Evolutionary conservation across 768 basidiomycete genomes (phyloP).

Genomic region (Lepiota subincarnata): DNA sequence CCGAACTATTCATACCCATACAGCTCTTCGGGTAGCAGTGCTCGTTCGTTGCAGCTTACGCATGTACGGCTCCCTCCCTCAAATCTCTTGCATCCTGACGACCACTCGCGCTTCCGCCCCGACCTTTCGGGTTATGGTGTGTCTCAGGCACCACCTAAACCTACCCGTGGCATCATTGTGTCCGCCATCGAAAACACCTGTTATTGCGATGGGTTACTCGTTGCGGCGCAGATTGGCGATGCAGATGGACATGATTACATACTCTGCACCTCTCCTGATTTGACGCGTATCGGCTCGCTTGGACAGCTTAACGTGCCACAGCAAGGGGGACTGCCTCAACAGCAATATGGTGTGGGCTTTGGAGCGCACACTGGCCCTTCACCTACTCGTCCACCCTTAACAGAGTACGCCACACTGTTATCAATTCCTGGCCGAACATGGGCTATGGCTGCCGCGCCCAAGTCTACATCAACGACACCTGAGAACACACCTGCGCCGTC

Average conservation of each 20-base stretch:
- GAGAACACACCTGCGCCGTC: slow-evolving; percentile 46
- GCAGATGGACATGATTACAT: slow-evolving; percentile 70
- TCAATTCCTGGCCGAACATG: slow-evolving; percentile 80
- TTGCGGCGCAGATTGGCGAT: slow-evolving; percentile 74
- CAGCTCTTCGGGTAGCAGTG: slow-evolving; percentile 27
- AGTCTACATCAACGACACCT: slow-evolving; percentile 22
- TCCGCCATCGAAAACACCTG: slow-evolving; percentile 58
- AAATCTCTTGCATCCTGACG: slow-evolving; percentile 75
- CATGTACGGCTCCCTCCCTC: slow-evolving; percentile 80
- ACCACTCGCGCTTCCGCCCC: slow-evolving; percentile 51
- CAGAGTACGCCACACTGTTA: slow-evolving; percentile 75
- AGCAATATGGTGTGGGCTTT: slow-evolving; percentile 32
- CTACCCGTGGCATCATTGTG: slow-evolving; percentile 54
- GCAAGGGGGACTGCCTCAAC: slow-evolving; percentile 33
- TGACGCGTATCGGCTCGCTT: slow-evolving; percentile 65
- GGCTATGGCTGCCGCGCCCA: slow-evolving; percentile 66
- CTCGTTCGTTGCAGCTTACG: slow-evolving; percentile 55
- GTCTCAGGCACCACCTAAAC: slow-evolving; percentile 40
- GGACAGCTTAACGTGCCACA: slow-evolving; percentile 58
- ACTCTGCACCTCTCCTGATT: slow-evolving; percentile 70
- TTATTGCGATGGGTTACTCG: slow-evolving; percentile 61
- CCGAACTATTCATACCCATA: slow-evolving; percentile 49
- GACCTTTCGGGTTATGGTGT: slow-evolving; percentile 43
- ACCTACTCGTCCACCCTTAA: slow-evolving; percentile 55
- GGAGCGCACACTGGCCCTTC: slow-evolving; percentile 32